Base-by-base conservation (phyloP, 2,329 filamentous ascomycete species). In the Falciphora oryzae region DNA sequence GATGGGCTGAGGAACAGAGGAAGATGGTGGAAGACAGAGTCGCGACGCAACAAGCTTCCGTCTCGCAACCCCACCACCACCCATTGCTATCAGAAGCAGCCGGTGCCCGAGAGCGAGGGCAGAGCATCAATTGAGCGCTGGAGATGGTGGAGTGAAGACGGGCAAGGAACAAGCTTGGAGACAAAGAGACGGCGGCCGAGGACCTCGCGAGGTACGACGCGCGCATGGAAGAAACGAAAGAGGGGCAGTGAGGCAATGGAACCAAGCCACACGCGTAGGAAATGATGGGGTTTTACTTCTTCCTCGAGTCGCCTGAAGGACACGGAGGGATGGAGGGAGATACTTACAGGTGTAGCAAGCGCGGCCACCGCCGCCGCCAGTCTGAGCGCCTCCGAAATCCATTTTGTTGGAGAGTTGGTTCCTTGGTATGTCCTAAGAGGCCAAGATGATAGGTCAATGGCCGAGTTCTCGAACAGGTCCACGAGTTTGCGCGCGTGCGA, bases 301-400 rank as follows among this genome's bases (percentile, higher is more conserved):
- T 50, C 11, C 56, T n/a, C 56, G 8, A 57, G n/a, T 57, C 28
- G 56, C 28, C 25, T 6, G 25, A 22, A 18, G 4, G 38, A 22
- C 38, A 50, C 6, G 28, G 50, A 57, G 18, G 56, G 35, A 25
- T n/a, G 13, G 38, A 31, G 31, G 61, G 31, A 53, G 50, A 27
- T 32, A 70, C 69, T 71, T 64, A 71, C 69, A 71, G 65, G 64
- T 69, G 68, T 69, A 70, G 69, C 69, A 71, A 38, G 67, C 67
- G 53, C 62, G 61, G 61, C 35, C 61, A 32, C 61, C 61, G 61
- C 44, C 61, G 31, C 62, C 62, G 50, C 62, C 62, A 25, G 29
- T 29, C 59, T 69, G 67, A 61, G 64, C 66, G 65, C 38, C 35
- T 60, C 70, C 69, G 67, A 65, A 70, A 61, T 70, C 69, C 69